These are phyloP conservation scores for Aspergillus clavatus DNA, from an alignment of 2,329 filamentous ascomycete species.

Conservation along the genomic window DNA sequence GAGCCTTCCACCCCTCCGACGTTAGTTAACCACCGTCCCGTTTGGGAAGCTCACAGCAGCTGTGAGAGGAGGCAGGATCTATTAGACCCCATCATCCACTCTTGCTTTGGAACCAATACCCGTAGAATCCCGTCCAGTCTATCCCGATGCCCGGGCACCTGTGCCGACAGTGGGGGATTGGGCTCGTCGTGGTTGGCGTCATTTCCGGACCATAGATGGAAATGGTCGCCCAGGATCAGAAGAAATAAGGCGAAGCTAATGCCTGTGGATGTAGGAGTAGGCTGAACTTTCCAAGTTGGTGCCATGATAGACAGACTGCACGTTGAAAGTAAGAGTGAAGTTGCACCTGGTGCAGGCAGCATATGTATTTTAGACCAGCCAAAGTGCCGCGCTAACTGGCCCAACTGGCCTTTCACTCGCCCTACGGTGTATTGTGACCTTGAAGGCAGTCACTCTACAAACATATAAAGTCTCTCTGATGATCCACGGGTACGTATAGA, in stretches of 20 bases:
- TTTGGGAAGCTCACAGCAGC: background rate
- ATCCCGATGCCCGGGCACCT: background rate
- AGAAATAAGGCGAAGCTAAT: background rate
- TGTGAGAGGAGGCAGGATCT: background rate
- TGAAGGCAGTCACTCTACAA: too few species aligned
- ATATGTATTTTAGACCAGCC: too few species aligned
- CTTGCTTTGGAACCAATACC: background rate
- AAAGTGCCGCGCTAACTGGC: too few species aligned
- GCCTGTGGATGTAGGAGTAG: background rate
- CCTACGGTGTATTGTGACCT: too few species aligned
- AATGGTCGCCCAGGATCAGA: background rate
- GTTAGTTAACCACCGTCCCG: background rate
- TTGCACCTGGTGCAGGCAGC: conserved; percentile 4
- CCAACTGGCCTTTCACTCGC: too few species aligned
- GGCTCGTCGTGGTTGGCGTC: background rate
- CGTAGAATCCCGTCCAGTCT: background rate
- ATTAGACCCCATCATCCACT: background rate
- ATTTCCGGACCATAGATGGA: background rate
- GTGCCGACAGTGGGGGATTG: background rate
- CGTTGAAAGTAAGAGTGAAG: background rate
- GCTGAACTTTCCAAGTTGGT: background rate
- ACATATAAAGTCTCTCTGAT: too few species aligned
- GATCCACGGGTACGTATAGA: too few species aligned
- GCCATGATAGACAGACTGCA: background rate
- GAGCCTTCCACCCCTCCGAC: background rate